Conservation (phyloP, 768 basidiomycete species). For the Kwoniella pini region DNA sequence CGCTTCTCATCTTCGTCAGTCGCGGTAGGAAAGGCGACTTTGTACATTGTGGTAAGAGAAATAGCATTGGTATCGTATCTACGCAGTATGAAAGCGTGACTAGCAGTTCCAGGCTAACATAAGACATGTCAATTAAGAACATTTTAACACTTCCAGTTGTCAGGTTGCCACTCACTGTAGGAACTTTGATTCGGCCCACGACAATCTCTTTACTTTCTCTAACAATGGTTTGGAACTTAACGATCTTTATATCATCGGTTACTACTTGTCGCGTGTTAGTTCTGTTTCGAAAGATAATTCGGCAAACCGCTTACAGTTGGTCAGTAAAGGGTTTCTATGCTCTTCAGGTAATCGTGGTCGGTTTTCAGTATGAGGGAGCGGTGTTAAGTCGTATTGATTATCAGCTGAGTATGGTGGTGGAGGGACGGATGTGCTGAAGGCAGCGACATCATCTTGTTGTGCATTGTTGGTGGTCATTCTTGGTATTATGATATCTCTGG, state of each 20-base stretch:
- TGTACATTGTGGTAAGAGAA: constrained; percentile 93
- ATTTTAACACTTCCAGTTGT: neutral
- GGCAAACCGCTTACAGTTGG: constrained; percentile 27
- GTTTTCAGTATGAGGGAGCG: constrained; percentile 35
- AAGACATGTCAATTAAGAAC: constrained; percentile 56
- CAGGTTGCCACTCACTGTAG: constrained; percentile 63
- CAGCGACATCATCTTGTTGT: constrained; percentile 22
- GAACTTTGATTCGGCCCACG: constrained; percentile 86
- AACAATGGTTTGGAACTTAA: constrained; percentile 89
- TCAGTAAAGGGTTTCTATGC: constrained; percentile 37
- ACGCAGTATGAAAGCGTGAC: constrained; percentile 89
- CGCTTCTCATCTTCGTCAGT: constrained; percentile 72
- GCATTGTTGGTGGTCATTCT: constrained; percentile 2
- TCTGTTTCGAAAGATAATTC: too few relatives aligned
- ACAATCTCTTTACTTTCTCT: constrained; percentile 85
- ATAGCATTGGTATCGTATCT: constrained; percentile 91
- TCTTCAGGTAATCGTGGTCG: constrained; percentile 41
- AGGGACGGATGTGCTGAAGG: constrained; percentile 33
- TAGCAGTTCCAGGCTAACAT: constrained; percentile 56
- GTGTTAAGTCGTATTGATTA: constrained; percentile 36
- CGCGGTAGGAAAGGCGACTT: constrained; percentile 85
- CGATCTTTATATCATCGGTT: constrained; percentile 55
- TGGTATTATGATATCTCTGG: too few relatives aligned
- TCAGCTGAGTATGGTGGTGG: constrained; percentile 35
- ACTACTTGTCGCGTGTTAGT: constrained; percentile 31